A percentile compares a stretch with the other conserved stretches of the same genome.
Conservation (phyloP, 306 rosid genomes). For the Potentilla sterilis region DNA sequence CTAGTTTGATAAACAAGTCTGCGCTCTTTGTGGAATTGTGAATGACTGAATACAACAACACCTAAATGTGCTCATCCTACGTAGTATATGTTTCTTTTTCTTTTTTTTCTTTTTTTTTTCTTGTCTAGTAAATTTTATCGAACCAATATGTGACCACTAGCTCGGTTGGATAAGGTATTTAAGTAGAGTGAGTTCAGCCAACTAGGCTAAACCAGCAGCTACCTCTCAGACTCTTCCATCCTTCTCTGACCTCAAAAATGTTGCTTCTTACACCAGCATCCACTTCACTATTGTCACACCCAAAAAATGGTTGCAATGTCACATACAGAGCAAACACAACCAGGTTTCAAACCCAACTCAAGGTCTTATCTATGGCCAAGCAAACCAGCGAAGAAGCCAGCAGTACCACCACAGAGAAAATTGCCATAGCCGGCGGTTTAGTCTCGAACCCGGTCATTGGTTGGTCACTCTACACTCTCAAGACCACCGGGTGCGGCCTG, state of each 20-base stretch:
- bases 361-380: slow-evolving; percentile 59
- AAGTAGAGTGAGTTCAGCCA: background rate
- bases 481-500: slow-evolving; percentile 87
- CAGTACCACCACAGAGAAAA: slow-evolving; percentile 46
- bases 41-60: no score
- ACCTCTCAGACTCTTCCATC: slow-evolving; percentile 1
- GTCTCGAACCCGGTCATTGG: slow-evolving; percentile 74
- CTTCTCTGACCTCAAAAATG: slow-evolving; percentile 35
- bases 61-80: no score
- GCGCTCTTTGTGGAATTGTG: no score
- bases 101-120: no score
- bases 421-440: slow-evolving; percentile 72
- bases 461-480: slow-evolving; percentile 90
- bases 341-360: slow-evolving; percentile 23
- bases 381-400: slow-evolving; percentile 41
- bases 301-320: slow-evolving; percentile 5
- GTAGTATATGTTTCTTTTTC: no score
- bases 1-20: no score
- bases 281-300: slow-evolving; percentile 9
- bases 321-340: slow-evolving; percentile 8
- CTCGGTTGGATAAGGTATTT: background rate
- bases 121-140: background rate
- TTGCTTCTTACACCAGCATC: slow-evolving; percentile 38
- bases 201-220: background rate
- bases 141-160: background rate